These are phyloP conservation scores for Mercurialis annua DNA, from an alignment of 345 rosid species.

Conservation along the genomic window DNA sequence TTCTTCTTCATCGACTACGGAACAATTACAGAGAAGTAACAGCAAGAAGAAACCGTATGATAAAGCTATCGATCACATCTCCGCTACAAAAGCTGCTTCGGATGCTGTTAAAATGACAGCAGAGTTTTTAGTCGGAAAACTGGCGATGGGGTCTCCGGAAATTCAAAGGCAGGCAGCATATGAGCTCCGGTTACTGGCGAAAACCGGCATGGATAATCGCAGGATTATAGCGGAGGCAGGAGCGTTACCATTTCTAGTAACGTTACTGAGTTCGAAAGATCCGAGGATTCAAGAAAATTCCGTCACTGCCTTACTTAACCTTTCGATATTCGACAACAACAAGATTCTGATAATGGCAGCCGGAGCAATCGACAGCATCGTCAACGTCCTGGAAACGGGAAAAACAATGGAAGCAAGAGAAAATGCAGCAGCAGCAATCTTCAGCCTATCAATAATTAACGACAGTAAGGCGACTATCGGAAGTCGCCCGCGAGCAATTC, in stretches of 20 bases:
- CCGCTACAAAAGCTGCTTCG: slow-evolving; percentile 44
- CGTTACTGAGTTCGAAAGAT: slow-evolving; percentile 44
- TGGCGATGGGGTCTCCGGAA: slow-evolving; percentile 57
- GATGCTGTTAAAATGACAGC: slow-evolving; percentile 67
- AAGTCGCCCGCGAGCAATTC: slow-evolving; percentile 41
- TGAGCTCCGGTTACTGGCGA: slow-evolving; percentile 60
- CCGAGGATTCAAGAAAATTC: slow-evolving; percentile 63
- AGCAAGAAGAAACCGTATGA: slow-evolving; percentile 27
- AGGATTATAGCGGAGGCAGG: slow-evolving; percentile 62
- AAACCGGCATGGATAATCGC: slow-evolving; percentile 62
- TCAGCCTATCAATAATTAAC: slow-evolving; percentile 56
- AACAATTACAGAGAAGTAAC: slow-evolving; percentile 23
- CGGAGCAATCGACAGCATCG: slow-evolving; percentile 54
- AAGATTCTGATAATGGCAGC: slow-evolving; percentile 64
- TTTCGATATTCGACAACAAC: slow-evolving; percentile 58
- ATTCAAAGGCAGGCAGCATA: slow-evolving; percentile 69
- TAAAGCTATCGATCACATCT: slow-evolving; percentile 44
- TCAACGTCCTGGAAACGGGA: slow-evolving; percentile 51
- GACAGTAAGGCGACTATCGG: slow-evolving; percentile 53
- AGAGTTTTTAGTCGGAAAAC: slow-evolving; percentile 67
- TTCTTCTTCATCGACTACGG: slow-evolving; percentile 33
- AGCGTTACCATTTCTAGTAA: slow-evolving; percentile 62
- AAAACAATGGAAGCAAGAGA: slow-evolving; percentile 65
- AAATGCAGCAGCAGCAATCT: slow-evolving; percentile 68
- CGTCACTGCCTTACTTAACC: slow-evolving; percentile 63